Conservation (phyloP, 2,329 filamentous ascomycete species). For the Trichophyton mentagrophytes region DNA sequence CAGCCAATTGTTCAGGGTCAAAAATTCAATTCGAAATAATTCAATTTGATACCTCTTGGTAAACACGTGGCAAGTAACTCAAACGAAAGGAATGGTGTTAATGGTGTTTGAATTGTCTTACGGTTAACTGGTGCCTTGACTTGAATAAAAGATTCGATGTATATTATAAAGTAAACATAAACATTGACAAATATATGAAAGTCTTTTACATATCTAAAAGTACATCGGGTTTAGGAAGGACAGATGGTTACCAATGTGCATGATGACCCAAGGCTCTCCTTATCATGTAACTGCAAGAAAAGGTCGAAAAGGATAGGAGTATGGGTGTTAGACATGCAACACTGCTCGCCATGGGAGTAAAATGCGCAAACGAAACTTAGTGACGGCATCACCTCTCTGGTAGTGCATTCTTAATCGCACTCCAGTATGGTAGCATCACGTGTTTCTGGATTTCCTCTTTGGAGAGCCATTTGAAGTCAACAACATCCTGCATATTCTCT, state of each 20-base stretch:
- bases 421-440: conserved; percentile 58
- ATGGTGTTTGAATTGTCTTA: not conserved
- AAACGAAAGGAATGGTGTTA: not conserved
- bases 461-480: conserved; percentile 84
- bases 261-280: not conserved
- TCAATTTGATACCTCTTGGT: not conserved
- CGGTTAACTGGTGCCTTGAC: not conserved
- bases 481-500: conserved; percentile 57
- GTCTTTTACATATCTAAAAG: conserved; percentile 5
- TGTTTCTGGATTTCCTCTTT: conserved; percentile 69
- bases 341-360: too few relatives aligned
- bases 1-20: conserved; percentile 47
- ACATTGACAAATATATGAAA: not conserved
- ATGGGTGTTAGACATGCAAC: not conserved
- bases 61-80: not conserved
- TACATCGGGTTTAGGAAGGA: conserved; percentile 1
- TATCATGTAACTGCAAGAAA: not conserved
- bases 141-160: not conserved
- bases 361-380: not conserved
- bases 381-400: conserved; percentile 48
- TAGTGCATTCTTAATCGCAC: conserved; percentile 68
- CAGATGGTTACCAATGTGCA: not conserved
- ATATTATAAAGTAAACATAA: not conserved
- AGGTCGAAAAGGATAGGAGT: not conserved
- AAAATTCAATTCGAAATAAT: conserved; percentile 49